phyloP scores from a whole-genome alignment of 352 stramenopile species.

The Pythium vanterpoolii region DNA sequence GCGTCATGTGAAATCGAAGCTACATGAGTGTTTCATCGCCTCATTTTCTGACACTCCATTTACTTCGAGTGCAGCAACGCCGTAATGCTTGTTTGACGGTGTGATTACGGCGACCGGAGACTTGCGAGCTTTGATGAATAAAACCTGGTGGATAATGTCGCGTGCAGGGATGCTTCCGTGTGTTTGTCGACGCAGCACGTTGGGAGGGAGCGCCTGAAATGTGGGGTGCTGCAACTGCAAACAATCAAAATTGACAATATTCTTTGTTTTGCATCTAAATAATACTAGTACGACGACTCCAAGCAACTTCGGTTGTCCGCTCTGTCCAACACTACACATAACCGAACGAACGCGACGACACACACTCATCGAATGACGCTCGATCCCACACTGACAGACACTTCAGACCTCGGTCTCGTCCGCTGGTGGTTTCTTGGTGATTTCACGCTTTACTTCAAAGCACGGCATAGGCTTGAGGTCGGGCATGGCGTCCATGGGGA shows the following conservation, averaged over 20 bases:
- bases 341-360: neutral
- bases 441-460: slow-evolving; percentile 31
- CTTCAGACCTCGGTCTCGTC: neutral
- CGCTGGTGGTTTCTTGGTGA: neutral
- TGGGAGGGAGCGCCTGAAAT: too few species aligned
- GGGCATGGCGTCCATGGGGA: slow-evolving; percentile 58
- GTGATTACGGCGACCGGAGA: too few species aligned
- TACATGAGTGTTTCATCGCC: too few species aligned
- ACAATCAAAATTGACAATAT: neutral
- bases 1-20: too few species aligned
- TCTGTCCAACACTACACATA: neutral
- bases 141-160: neutral
- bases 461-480: slow-evolving; percentile 65
- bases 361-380: slow-evolving; percentile 7
- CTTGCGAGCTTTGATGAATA: neutral
- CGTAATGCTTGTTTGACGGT: too few species aligned
- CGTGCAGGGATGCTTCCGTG: too few species aligned
- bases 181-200: too few species aligned
- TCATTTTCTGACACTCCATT: neutral
- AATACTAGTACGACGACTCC: slow-evolving; percentile 1
- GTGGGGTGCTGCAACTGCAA: neutral
- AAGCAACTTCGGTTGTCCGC: neutral
- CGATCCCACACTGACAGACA: neutral
- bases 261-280: slow-evolving; percentile 9
- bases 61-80: too few species aligned